Evolutionary conservation across 805 yeast genomes (phyloP).

Genomic region (Yarrowia sp.): DNA sequence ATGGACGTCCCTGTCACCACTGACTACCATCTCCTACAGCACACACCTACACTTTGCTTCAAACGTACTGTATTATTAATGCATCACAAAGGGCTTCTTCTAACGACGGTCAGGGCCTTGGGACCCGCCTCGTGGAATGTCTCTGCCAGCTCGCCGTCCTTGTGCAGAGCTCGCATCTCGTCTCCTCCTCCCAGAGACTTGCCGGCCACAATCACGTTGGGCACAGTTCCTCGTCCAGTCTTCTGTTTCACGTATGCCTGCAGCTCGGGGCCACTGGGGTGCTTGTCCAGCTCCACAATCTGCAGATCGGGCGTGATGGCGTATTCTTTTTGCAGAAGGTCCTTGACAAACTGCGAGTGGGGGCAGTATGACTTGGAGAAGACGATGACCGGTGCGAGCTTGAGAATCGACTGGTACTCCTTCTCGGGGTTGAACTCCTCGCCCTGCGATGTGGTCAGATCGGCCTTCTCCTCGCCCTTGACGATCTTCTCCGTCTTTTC

Average conservation of each 20-base stretch:
- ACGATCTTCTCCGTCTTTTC: slow-evolving; percentile 41
- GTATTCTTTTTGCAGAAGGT: slow-evolving; percentile 66
- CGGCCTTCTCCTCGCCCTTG: slow-evolving; percentile 42
- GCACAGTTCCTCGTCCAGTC: slow-evolving; percentile 88
- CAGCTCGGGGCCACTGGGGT: slow-evolving; percentile 73
- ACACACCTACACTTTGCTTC: too few species aligned
- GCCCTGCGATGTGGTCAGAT: slow-evolving; percentile 45
- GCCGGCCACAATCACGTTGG: slow-evolving; percentile 81
- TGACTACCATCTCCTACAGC: too few species aligned
- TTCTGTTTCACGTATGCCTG: slow-evolving; percentile 72
- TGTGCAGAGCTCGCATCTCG: slow-evolving; percentile 72
- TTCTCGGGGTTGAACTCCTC: slow-evolving; percentile 57
- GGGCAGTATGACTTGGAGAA: slow-evolving; percentile 69
- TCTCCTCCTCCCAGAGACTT: slow-evolving; percentile 87
- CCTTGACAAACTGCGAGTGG: slow-evolving; percentile 73
- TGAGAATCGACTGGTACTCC: slow-evolving; percentile 63
- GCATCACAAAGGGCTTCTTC: slow-evolving; percentile 24
- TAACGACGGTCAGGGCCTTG: slow-evolving; percentile 18
- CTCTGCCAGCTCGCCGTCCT: slow-evolving; percentile 60
- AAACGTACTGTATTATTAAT: not conserved
- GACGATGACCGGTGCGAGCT: slow-evolving; percentile 49
- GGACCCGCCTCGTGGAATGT: slow-evolving; percentile 52
- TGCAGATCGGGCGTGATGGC: slow-evolving; percentile 73
- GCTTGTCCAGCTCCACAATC: slow-evolving; percentile 83
- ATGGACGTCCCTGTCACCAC: too few species aligned